Evolutionary conservation across 805 yeast genomes (phyloP), one percentile per base, ranked within the genome.

Genomic region (Wickerhamomyces alni): DNA sequence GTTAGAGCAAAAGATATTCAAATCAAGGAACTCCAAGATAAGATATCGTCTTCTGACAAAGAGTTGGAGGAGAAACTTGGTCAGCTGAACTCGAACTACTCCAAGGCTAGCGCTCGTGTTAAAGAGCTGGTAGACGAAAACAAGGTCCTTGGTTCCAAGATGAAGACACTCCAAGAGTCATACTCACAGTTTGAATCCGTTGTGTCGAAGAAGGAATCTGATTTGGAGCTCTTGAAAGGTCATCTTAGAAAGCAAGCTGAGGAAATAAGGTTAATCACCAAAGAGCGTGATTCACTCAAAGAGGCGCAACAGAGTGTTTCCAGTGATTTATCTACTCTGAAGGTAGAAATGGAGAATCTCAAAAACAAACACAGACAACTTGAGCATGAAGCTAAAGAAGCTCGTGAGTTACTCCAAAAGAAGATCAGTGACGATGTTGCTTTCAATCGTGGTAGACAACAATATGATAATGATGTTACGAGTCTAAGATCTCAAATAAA

Each of bases 301-400:
- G 22, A 41, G 6, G 65, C 65, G 31, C 57, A 60, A 38, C 49
- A 55, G 2, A 42, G 45, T 16, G 52, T 58, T 2, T 36, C 53
- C 9, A 32, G 28, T 2, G 65, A 63, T 24, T 47, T 64, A 16
- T 57, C 49, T 15, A 37, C 44, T 2, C 49, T 55, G 0, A 59
- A 57, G 38, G 38, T 41, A 11, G 61, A 66, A 30, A 43, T 61
- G 28, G 38, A 40, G 2, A 45, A 42, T 13, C 42, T 53, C 36
- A 54, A 51, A 16, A 6, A 43, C 7, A 59, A 59, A 33, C 50
- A 55, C 42, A 58, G 61, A 43, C 65, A 63, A 35, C 54, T 77
- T 18, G 72, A 75, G 44, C 69, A 66, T 30, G 75, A 73, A 35
- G 68, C 70, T 7, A 54, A 50, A 33, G 69, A 69, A 44, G 66